phyloP scores from a whole-genome alignment of 495 filamentous ascomycete species.

The Daldinia concentrica region DNA sequence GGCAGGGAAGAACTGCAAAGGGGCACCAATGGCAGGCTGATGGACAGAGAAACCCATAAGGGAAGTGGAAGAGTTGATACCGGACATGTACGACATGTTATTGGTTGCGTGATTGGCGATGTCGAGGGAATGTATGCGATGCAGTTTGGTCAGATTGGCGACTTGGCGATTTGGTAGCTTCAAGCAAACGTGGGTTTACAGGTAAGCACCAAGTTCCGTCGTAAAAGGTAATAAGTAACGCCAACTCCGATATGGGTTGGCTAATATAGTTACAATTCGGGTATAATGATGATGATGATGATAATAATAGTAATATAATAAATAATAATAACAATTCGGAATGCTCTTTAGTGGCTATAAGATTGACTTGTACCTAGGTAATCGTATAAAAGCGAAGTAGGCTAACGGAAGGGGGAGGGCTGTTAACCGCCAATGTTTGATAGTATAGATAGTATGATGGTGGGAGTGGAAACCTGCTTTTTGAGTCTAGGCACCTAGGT shows the following conservation, averaged over 20 bases:
- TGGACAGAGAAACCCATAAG: constrained; percentile 60
- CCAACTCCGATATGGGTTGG: constrained; percentile 22
- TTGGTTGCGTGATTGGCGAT: constrained; percentile 4
- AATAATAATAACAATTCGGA: too few species aligned
- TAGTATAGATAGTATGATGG: not conserved
- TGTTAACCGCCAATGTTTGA: not conserved
- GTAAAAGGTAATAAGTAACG: constrained; percentile 10
- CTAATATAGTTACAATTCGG: constrained; percentile 6
- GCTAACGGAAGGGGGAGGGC: not conserved
- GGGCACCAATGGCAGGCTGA: constrained; percentile 59
- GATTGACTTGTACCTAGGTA: too few species aligned
- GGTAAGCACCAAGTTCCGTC: constrained; percentile 30
- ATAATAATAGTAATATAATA: too few species aligned
- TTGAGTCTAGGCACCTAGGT: constrained; percentile 30
- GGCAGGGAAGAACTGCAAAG: constrained; percentile 63
- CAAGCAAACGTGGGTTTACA: constrained; percentile 17
- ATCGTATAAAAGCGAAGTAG: not conserved
- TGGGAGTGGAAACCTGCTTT: constrained; percentile 12
- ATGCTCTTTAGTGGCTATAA: too few species aligned
- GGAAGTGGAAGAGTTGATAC: constrained; percentile 50
- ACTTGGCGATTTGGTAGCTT: constrained; percentile 5
- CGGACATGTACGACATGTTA: constrained; percentile 51
- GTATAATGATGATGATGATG: not conserved
- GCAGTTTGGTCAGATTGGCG: constrained; percentile 21
- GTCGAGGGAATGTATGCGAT: constrained; percentile 14